These are phyloP conservation scores for Juglanconis oblonga DNA, from an alignment of 2,329 filamentous ascomycete genomes.

Conservation along the genomic window DNA sequence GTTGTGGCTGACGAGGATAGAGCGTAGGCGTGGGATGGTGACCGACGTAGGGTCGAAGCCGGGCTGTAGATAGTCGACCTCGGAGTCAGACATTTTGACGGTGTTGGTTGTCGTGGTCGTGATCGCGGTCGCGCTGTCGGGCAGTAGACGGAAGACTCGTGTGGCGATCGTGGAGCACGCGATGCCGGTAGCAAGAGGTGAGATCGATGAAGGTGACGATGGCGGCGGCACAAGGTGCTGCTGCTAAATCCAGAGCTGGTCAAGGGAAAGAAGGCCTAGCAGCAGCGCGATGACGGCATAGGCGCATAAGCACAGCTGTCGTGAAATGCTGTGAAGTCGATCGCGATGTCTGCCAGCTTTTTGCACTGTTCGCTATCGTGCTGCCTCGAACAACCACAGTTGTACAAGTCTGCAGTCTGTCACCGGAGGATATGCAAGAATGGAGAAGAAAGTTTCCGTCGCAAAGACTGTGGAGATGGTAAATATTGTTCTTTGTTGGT, in stretches of 20 bases:
- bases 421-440: not conserved
- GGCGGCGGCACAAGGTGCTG: too few species aligned
- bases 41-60: constrained; percentile 81
- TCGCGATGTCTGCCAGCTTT: not conserved
- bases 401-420: not conserved
- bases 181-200: too few species aligned
- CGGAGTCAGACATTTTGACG: constrained; percentile 59
- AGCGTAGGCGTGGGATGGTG: constrained; percentile 84
- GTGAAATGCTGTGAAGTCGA: not conserved
- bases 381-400: not conserved
- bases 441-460: not conserved
- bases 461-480: constrained; percentile 7
- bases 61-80: constrained; percentile 79
- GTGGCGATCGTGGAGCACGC: not conserved
- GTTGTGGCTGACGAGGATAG: constrained; percentile 86
- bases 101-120: not conserved
- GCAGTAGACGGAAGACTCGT: not conserved
- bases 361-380: not conserved
- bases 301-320: not conserved
- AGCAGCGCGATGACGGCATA: constrained; percentile 1
- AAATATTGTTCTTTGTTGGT: constrained; percentile 4
- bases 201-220: not conserved
- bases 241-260: not conserved
- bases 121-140: not conserved
- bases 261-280: not conserved